Evolutionary conservation across 768 basidiomycete species (phyloP), one percentile per base, ranked within the genome.

Genomic region (Tylopilus subfusipes): DNA sequence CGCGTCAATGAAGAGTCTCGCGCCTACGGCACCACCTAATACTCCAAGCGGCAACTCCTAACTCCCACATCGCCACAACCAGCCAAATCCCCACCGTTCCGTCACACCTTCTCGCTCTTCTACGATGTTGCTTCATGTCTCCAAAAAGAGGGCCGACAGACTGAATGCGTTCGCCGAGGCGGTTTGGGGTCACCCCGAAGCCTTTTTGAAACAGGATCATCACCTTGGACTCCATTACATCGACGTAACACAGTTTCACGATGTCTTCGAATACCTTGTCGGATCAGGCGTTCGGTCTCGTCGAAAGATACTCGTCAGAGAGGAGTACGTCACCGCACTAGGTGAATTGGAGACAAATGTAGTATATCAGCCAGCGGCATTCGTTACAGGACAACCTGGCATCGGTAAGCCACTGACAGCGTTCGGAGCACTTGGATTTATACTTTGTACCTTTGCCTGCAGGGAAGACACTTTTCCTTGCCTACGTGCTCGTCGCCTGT

Each of bases 381-480:
- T 43, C n/a, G 46, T 48, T 27, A 33, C 29, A 12, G 44, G 57
- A n/a, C 57, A 52, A 3, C 50, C 54, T 27, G 57, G 54, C 10
- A 58, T 38, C 4, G 48, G 48, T 40, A 21, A 29, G 48, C 16
- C 38, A 5, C 6, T 3, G 13, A 6, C 3, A 7, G 9, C 18
- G 1, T 48, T 38, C 31, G 19, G 19, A 12, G 12, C 25, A 31
- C 44, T n/a, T 38, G 22, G 6, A 24, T 48, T 12, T 0, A 18
- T 12, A n/a, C n/a, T 18, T 24, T 14, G 14, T n/a, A n/a, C 10
- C 13, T 12, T 27, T 27, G 13, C 22, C 13, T 4, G 1, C 16
- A 50, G 40, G 40, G 21, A 50, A 50, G 16, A 42, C 49, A 3
- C 30, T 34, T 9, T n/a, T n/a, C n/a, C n/a, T n/a, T n/a, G n/a